Conservation (phyloP, 225 moss, liverwort and hornwort genomes). For the Anthoceros angustus region DNA sequence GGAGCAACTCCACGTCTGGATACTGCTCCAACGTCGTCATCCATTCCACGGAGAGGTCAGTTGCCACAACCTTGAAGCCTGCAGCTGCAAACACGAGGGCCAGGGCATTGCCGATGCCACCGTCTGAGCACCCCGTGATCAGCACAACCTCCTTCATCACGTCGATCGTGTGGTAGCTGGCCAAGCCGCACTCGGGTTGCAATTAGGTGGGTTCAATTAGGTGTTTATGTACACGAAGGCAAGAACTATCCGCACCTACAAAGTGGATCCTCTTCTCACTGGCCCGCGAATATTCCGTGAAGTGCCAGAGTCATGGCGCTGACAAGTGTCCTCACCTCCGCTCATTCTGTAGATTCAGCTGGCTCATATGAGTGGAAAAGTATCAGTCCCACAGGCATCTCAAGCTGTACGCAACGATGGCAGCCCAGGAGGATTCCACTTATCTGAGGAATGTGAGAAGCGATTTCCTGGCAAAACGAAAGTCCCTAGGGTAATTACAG, state of each 20-base stretch:
- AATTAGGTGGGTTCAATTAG: no score
- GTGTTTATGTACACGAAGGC: no score
- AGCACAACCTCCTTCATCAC: constrained; percentile 38
- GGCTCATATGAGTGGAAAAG: neutral
- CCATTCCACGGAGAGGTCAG: constrained; percentile 36
- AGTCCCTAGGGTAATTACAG: no score
- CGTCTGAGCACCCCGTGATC: constrained; percentile 67
- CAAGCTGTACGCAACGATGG: neutral
- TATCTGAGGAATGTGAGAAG: constrained; percentile 5
- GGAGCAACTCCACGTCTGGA: constrained; percentile 25
- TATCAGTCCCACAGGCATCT: neutral
- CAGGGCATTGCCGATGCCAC: constrained; percentile 54
- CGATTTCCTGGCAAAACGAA: no score
- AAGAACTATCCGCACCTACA: no score
- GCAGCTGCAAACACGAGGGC: constrained; percentile 28
- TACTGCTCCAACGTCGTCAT: constrained; percentile 29
- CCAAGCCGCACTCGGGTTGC: no score
- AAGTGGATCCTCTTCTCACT: no score
- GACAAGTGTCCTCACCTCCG: no score
- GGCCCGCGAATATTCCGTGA: no score
- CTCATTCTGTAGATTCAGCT: neutral
- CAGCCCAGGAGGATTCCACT: neutral
- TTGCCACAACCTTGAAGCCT: constrained; percentile 53
- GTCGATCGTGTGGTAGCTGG: no score
- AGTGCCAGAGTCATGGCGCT: no score